These are phyloP conservation scores for Yarrowia porcina DNA, from an alignment of 805 yeast species.

Conservation along the genomic window DNA sequence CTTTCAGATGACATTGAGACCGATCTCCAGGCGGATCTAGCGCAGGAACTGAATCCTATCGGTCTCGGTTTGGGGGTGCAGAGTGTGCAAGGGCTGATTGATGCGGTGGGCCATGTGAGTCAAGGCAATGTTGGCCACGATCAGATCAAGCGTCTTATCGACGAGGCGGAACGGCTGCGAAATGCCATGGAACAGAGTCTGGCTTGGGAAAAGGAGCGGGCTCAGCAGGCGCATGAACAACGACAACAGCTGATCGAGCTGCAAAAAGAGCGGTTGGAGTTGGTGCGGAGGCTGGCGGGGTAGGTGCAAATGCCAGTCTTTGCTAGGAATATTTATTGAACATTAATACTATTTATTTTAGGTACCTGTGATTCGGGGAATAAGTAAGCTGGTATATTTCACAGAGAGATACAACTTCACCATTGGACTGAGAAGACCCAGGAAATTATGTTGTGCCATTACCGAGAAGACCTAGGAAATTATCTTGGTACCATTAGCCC, in stretches of 20 bases:
- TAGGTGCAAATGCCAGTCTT: background rate
- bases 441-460: too few relatives aligned
- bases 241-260: slow-evolving; percentile 1
- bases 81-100: background rate
- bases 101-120: slow-evolving; percentile 9
- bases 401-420: too few relatives aligned
- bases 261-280: background rate
- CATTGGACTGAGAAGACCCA: too few relatives aligned
- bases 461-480: too few relatives aligned
- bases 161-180: background rate
- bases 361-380: too few relatives aligned
- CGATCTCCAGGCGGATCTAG: slow-evolving; percentile 1
- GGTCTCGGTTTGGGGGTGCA: background rate
- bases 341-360: slow-evolving; percentile 8
- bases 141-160: background rate
- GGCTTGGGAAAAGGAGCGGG: slow-evolving; percentile 16
- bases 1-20: background rate
- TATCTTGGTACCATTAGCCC: too few relatives aligned
- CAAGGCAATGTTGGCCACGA: background rate
- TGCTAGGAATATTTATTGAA: background rate
- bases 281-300: slow-evolving; percentile 9
- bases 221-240: slow-evolving; percentile 14
- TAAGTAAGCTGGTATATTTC: too few relatives aligned
- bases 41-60: slow-evolving; percentile 15
- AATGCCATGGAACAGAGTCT: slow-evolving; percentile 6